These are phyloP conservation scores for Plasmodium coatneyi DNA, from an alignment of 169 alveolate genomes.

Conservation along the genomic window DNA sequence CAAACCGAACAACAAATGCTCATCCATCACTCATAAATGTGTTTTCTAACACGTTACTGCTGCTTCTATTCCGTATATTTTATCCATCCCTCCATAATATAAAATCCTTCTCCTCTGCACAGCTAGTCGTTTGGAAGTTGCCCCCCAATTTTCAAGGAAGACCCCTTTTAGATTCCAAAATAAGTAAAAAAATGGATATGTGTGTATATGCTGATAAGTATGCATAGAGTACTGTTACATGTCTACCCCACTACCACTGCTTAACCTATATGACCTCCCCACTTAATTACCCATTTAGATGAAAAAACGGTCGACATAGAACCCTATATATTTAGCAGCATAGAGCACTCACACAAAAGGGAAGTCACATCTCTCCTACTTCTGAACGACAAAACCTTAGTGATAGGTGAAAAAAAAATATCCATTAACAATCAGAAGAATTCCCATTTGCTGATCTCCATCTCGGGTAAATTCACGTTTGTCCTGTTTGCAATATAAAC, in stretches of 20 bases:
- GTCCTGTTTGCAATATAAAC: neutral
- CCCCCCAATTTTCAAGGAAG: constrained; percentile 67
- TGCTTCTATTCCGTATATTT: neutral
- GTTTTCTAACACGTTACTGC: neutral
- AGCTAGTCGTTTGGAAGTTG: constrained; percentile 69
- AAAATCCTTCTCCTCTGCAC: neutral
- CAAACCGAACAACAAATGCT: neutral
- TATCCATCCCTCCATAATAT: neutral
- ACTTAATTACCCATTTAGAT: constrained; percentile 7
- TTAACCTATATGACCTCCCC: neutral
- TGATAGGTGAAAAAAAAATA: constrained; percentile 51
- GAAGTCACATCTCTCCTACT: constrained; percentile 65
- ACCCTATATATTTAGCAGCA: constrained; percentile 61
- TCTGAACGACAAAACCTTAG: constrained; percentile 47
- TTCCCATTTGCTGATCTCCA: constrained; percentile 44
- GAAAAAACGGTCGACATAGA: constrained; percentile 65
- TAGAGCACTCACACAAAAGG: constrained; percentile 69
- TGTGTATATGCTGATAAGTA: neutral
- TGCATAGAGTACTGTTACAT: neutral
- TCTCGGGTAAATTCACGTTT: constrained; percentile 21
- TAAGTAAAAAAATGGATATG: constrained; percentile 20
- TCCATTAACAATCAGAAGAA: constrained; percentile 48
- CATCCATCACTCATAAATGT: neutral
- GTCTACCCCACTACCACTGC: neutral
- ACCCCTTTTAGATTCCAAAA: constrained; percentile 37